Percentiles rank a stretch among this genome's conserved stretches.
These are phyloP conservation scores for Fusarium nurragi DNA, from an alignment of 2,329 filamentous ascomycete species.

Conservation along the genomic window DNA sequence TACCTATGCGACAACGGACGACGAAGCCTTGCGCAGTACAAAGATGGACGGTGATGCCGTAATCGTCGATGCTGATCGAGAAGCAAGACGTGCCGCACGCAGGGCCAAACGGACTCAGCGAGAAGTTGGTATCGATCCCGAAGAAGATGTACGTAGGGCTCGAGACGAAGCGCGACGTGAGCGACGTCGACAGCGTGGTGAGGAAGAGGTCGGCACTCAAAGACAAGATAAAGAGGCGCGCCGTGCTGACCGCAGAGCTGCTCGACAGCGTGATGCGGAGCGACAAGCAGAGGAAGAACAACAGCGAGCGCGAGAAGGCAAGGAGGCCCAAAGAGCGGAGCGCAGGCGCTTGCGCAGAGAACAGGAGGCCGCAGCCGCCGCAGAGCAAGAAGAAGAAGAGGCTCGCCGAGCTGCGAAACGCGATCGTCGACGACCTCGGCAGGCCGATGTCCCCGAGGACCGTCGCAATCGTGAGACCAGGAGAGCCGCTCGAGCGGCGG, in stretches of 20 bases:
- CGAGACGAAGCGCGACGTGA: slow-evolving; percentile 68
- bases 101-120: slow-evolving; percentile 65
- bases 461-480: slow-evolving; percentile 64
- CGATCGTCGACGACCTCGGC: slow-evolving; percentile 60
- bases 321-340: slow-evolving; percentile 62
- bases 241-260: slow-evolving; percentile 62
- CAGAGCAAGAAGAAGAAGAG: slow-evolving; percentile 57
- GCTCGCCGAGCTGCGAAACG: slow-evolving; percentile 56
- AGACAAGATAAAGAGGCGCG: slow-evolving; percentile 59
- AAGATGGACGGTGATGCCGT: slow-evolving; percentile 60
- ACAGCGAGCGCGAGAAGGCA: slow-evolving; percentile 61
- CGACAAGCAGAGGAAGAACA: slow-evolving; percentile 45
- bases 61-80: slow-evolving; percentile 65
- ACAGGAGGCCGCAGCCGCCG: slow-evolving; percentile 56
- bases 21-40: slow-evolving; percentile 58
- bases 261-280: slow-evolving; percentile 43
- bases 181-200: slow-evolving; percentile 61
- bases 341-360: slow-evolving; percentile 61
- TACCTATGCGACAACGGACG: slow-evolving; percentile 61
- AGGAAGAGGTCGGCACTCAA: slow-evolving; percentile 60
- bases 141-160: slow-evolving; percentile 64
- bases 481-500: slow-evolving; percentile 55
- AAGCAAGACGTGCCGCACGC: slow-evolving; percentile 71
- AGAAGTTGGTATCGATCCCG: slow-evolving; percentile 60
- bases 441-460: slow-evolving; percentile 58